Percentiles rank a stretch among this genome's conserved stretches.
These are phyloP conservation scores for Lindgomyces ingoldianus DNA, from an alignment of 495 filamentous ascomycete species.

Conservation along the genomic window DNA sequence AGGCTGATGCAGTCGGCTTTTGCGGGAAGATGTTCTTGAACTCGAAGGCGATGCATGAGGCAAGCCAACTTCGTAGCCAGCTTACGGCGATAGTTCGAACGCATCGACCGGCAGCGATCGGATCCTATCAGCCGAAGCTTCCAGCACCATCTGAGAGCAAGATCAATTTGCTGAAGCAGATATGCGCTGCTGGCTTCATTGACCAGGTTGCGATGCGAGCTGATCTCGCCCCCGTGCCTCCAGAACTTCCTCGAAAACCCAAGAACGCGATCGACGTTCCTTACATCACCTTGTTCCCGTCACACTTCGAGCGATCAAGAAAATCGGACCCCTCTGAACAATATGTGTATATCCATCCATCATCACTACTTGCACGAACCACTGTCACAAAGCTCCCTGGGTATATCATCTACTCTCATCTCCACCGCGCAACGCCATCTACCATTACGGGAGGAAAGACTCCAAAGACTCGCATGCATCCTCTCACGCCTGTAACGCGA, in stretches of 20 bases:
- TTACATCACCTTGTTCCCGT: slow-evolving; percentile 82
- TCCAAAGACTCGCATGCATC: slow-evolving; percentile 86
- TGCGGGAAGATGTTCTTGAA: slow-evolving; percentile 80
- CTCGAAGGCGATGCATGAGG: slow-evolving; percentile 82
- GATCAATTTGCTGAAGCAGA: slow-evolving; percentile 81
- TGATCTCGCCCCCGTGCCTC: slow-evolving; percentile 74
- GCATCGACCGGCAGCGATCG: slow-evolving; percentile 69
- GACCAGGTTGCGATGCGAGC: slow-evolving; percentile 94
- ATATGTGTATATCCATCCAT: slow-evolving; percentile 82
- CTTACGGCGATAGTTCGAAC: slow-evolving; percentile 75
- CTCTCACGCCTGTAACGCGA: slow-evolving; percentile 74
- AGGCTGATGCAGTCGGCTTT: slow-evolving; percentile 67
- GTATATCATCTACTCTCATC: slow-evolving; percentile 83
- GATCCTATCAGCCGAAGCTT: slow-evolving; percentile 58
- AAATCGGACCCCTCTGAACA: slow-evolving; percentile 47
- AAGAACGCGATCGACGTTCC: slow-evolving; percentile 83
- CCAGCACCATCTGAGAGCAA: slow-evolving; percentile 71
- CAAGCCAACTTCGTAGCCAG: slow-evolving; percentile 76
- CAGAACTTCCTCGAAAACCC: slow-evolving; percentile 68
- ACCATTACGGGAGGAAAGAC: slow-evolving; percentile 51
- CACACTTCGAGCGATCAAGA: slow-evolving; percentile 47
- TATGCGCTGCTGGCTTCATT: slow-evolving; percentile 89
- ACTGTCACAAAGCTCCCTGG: slow-evolving; percentile 74
- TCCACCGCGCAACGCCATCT: slow-evolving; percentile 66
- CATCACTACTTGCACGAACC: slow-evolving; percentile 71